Evolutionary conservation across 257 asterid genomes (phyloP).

Genomic region (Misopates orontium): DNA sequence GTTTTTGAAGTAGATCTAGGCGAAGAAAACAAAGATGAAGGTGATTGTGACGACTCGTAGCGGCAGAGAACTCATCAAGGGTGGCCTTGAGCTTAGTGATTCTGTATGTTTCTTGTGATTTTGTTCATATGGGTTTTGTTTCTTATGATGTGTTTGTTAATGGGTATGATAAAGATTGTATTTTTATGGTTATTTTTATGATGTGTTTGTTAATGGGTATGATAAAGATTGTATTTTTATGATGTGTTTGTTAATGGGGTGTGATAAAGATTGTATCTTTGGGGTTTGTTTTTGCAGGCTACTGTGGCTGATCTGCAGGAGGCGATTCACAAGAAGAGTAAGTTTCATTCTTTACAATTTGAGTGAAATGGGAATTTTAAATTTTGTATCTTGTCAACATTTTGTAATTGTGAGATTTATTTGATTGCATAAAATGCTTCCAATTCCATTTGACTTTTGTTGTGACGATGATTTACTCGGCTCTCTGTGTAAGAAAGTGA

Average conservation of each 20-base stretch:
- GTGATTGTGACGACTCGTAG: slow-evolving; percentile 73
- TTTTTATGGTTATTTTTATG: neutral
- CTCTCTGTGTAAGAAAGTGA: too few species aligned
- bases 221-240: slow-evolving; percentile 24
- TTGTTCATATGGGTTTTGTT: slow-evolving; percentile 14
- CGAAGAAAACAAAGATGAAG: slow-evolving; percentile 52
- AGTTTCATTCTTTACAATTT: slow-evolving; percentile 29
- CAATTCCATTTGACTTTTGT: too few species aligned
- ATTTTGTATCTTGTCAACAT: too few species aligned
- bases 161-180: too few species aligned
- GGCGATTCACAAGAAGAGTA: slow-evolving; percentile 76
- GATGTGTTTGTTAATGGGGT: neutral
- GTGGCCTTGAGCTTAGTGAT: slow-evolving; percentile 73
- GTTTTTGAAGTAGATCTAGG: slow-evolving; percentile 30
- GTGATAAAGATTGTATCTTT: slow-evolving; percentile 33
- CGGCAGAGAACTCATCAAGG: slow-evolving; percentile 84
- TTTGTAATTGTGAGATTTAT: too few species aligned
- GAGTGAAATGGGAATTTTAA: too few species aligned
- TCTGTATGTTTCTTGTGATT: slow-evolving; percentile 46
- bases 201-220: neutral
- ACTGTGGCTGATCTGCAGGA: slow-evolving; percentile 96
- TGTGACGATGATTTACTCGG: too few species aligned
- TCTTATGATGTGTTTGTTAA: neutral
- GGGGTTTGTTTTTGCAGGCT: slow-evolving; percentile 53
- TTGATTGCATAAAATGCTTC: too few species aligned